A percentile compares a stretch with the other conserved stretches of the same genome.
phyloP scores from a whole-genome alignment of 768 basidiomycete species.

The Amanita subjunquillea region DNA sequence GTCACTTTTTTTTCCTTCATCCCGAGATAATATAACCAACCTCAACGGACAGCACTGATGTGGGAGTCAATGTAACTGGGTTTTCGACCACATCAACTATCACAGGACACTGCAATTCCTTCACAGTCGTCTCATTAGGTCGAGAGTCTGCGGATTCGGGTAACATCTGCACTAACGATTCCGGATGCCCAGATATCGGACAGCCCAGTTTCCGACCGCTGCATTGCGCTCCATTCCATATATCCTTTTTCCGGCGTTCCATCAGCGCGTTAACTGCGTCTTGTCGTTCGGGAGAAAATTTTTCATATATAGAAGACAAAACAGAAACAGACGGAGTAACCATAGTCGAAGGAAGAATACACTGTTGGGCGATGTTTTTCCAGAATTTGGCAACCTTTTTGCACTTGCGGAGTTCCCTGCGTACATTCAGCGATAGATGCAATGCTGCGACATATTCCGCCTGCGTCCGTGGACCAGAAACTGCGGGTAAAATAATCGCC shows the following conservation, averaged over 20 bases:
- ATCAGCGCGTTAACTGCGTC: conserved; percentile 31
- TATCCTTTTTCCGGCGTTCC: conserved; percentile 8
- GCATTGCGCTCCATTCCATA: not conserved
- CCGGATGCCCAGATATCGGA: not conserved
- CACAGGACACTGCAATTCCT: not conserved
- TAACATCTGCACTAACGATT: not conserved
- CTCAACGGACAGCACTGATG: not conserved
- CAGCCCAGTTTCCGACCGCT: not conserved
- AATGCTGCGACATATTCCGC: conserved; percentile 37
- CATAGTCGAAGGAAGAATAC: conserved; percentile 11
- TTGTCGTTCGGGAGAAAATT: conserved; percentile 23
- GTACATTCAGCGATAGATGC: conserved; percentile 31
- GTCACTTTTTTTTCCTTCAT: not conserved
- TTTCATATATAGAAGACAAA: conserved; percentile 26
- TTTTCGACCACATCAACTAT: not conserved
- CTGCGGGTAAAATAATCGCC: conserved; percentile 27
- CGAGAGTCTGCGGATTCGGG: not conserved
- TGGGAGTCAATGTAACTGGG: no score
- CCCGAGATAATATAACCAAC: not conserved
- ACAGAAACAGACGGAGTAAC: conserved; percentile 30
- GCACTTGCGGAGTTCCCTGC: conserved; percentile 31
- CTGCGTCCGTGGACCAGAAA: conserved; percentile 23
- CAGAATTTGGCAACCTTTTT: conserved; percentile 36
- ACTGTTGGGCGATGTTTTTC: conserved; percentile 30
- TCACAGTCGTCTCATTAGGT: not conserved